Evolutionary conservation across 2,329 filamentous ascomycete species (phyloP).

Genomic region (Albophoma yamanashiensis): DNA sequence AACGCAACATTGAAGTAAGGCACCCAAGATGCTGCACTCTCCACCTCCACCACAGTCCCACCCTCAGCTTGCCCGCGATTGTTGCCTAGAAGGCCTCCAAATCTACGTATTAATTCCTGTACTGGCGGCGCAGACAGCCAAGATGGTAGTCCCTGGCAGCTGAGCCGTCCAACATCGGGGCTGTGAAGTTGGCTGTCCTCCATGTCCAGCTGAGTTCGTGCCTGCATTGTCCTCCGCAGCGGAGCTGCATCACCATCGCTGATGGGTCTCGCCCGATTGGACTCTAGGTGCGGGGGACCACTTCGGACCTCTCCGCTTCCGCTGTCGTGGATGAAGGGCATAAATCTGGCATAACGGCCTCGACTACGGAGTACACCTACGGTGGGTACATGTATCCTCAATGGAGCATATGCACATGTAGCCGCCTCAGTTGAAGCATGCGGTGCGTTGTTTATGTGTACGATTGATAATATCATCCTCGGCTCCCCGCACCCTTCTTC

Average conservation of each 20-base stretch:
- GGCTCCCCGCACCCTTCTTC: neutral
- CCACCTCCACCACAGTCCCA: too few relatives aligned
- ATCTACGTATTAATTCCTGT: too few relatives aligned
- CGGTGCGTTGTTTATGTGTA: neutral
- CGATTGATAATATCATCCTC: neutral
- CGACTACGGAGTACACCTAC: too few relatives aligned
- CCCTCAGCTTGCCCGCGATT: too few relatives aligned
- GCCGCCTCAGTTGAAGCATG: neutral
- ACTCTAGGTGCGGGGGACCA: neutral
- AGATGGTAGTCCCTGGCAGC: too few relatives aligned
- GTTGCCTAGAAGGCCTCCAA: too few relatives aligned
- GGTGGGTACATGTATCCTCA: too few relatives aligned
- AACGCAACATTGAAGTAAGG: neutral
- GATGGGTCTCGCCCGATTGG: neutral
- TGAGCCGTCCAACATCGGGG: too few relatives aligned
- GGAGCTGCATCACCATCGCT: neutral
- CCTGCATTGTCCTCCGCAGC: neutral
- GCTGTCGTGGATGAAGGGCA: neutral
- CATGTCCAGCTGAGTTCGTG: neutral
- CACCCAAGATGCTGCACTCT: neutral
- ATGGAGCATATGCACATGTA: too few relatives aligned
- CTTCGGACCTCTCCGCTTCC: neutral
- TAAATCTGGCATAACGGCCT: neutral
- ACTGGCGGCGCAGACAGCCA: too few relatives aligned
- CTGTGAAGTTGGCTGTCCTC: neutral